Evolutionary conservation across 2,329 filamentous ascomycete species (phyloP).

Genomic region (Colletotrichum sp.): DNA sequence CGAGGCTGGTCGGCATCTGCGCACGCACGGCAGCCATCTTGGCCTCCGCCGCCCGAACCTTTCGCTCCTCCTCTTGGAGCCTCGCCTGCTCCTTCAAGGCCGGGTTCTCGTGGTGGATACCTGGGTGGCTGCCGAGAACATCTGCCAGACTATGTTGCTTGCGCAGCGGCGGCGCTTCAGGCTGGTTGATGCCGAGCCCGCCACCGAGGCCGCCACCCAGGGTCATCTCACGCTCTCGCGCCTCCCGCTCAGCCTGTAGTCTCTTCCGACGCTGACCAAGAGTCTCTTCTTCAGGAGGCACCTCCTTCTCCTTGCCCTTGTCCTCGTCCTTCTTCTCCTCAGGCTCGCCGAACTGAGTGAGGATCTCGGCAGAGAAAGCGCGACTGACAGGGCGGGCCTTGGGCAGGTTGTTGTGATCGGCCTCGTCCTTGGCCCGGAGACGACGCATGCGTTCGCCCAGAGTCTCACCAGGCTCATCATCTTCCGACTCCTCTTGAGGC

Average conservation of each 20-base stretch:
- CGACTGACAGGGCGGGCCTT: slow-evolving; percentile 64
- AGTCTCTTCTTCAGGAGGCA: slow-evolving; percentile 66
- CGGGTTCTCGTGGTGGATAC: slow-evolving; percentile 39
- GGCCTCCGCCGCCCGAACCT: slow-evolving; percentile 47
- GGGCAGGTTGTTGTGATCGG: slow-evolving; percentile 50
- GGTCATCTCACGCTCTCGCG: slow-evolving; percentile 61
- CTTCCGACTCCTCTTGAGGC: slow-evolving; percentile 30
- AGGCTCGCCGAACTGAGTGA: slow-evolving; percentile 65
- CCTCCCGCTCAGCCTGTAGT: slow-evolving; percentile 72
- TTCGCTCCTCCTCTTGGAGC: slow-evolving; percentile 43
- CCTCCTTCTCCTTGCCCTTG: slow-evolving; percentile 33
- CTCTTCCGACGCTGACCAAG: slow-evolving; percentile 78
- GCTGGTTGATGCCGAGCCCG: slow-evolving; percentile 24
- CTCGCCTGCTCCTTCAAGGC: slow-evolving; percentile 44
- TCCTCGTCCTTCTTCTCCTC: slow-evolving; percentile 39
- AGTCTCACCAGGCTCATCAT: slow-evolving; percentile 65
- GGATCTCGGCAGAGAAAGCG: slow-evolving; percentile 72
- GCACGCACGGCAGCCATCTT: slow-evolving; percentile 53
- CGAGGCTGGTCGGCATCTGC: slow-evolving; percentile 53
- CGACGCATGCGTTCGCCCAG: slow-evolving; percentile 69
- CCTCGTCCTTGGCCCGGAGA: slow-evolving; percentile 62
- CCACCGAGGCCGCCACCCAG: slow-evolving; percentile 26
- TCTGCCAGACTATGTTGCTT: slow-evolving; percentile 62
- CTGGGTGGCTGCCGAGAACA: slow-evolving; percentile 52
- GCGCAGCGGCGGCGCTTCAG: slow-evolving; percentile 28